Base-by-base conservation (phyloP, 305 asterid genomes). In the Rubia peregrina region DNA sequence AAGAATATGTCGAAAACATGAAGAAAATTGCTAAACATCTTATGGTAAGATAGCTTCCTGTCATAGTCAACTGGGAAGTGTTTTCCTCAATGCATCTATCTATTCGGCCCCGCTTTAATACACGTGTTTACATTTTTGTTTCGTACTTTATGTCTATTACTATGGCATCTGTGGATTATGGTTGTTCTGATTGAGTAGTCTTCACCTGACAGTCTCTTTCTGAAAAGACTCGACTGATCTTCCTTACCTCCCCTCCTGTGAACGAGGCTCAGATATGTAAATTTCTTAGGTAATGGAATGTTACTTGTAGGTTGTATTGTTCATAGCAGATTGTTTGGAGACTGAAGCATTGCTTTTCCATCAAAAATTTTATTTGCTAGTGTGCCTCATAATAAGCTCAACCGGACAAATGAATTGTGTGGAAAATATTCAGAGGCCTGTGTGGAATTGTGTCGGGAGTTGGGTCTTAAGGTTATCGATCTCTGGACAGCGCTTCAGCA, bases 1-100 rank as follows among this genome's bases (percentile, higher is more conserved):
- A 83, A 11, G 98, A 92, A 73, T 92, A 81, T 75, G 61, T 88
- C 0, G 90, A 92, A 7, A 92, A 87, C 82, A 90, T 92, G 97
- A 90, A 61, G 78, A 88, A 81, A 71, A 89, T 88, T 67, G 89
- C 90, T 60, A 57, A 60, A 75, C 91, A 87, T 82, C 82, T 92
- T 80, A 90, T 82, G 96, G 98, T 90, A 74, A 4, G 73, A 49
- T 40, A 64, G 51, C 49, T n/a, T 38, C 12, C 8, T 61, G 6
- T 22, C 2, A n/a, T 36, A 46, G 19, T 46, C 44, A 33, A n/a
- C 16, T 13, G 30, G 12, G 24, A n/a, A 30, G 33, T 1, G 33
- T 30, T 30, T 30, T 30, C 33, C 33, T 42, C 49, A 56, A 40
- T 65, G 30, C 41, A 36, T 30, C 40, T 42, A 7, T 43, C 33